phyloP scores from a whole-genome alignment of 2,329 filamentous ascomycete species.

The Botrytis porri region DNA sequence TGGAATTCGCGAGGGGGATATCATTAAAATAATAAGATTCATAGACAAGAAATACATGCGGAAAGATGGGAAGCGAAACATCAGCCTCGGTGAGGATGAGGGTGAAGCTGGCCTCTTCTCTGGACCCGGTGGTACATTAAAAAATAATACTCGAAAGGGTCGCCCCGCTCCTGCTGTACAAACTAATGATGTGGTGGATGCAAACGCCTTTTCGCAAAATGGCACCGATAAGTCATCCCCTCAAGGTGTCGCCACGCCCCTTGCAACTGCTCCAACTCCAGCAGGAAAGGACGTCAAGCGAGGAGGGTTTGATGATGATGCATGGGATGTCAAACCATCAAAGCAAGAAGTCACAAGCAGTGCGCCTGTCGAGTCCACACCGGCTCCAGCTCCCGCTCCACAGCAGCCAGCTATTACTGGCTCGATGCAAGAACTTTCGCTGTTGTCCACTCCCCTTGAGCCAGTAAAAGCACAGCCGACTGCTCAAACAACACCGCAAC shows the following conservation, averaged over 20 bases:
- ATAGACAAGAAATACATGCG: conserved; percentile 79
- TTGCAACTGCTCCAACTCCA: conserved; percentile 43
- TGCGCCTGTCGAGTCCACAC: conserved; percentile 38
- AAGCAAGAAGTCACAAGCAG: conserved; percentile 46
- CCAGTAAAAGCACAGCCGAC: conserved; percentile 46
- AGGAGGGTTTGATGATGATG: conserved; percentile 88
- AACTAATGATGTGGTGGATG: conserved; percentile 80
- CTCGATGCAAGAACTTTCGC: conserved; percentile 65
- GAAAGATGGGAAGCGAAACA: conserved; percentile 52
- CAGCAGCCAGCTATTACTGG: conserved; percentile 59
- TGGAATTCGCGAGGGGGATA: conserved; percentile 94
- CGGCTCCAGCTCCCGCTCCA: conserved; percentile 42
- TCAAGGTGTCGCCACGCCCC: conserved; percentile 49
- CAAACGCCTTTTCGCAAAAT: conserved; percentile 71
- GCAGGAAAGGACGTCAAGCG: conserved; percentile 47
- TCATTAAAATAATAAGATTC: conserved; percentile 88
- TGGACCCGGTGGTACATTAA: conserved; percentile 82
- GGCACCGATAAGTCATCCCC: conserved; percentile 41
- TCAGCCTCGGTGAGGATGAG: conserved; percentile 53
- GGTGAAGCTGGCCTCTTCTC: conserved; percentile 75
- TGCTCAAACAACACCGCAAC: conserved; percentile 32
- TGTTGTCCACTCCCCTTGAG: conserved; percentile 58
- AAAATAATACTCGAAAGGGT: conserved; percentile 92
- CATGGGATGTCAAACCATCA: conserved; percentile 90
- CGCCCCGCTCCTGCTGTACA: conserved; percentile 83